Evolutionary conservation across 805 yeast species (phyloP), one percentile per base, ranked within the genome.

Genomic region (Ascoidea rubescens): DNA sequence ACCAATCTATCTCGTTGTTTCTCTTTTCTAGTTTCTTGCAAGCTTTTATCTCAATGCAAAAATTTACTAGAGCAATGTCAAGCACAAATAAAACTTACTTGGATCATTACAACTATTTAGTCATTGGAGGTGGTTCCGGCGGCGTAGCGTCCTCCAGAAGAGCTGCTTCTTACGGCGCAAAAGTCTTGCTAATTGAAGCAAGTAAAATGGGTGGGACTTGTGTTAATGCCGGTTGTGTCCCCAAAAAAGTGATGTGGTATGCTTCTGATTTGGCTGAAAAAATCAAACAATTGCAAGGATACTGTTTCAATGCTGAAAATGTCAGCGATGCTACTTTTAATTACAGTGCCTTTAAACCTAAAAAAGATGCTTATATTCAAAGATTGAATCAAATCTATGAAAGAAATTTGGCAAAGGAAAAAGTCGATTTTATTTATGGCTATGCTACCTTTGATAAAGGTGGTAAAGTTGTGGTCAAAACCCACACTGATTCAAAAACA

Each of bases 191-290:
- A 21, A 74, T 93, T 51, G 99, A 93, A 68, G 79, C 87, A 46
- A 78, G 80, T 51, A 82, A 74, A 57, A 76, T 93, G 69, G 99
- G 99, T 54, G 99, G 99, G 32, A 93, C 99, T 46, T 93, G 99
- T 77, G 99, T 93, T 56, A 93, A 93, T 66, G 98, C 91, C 47
- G 99, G 99, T 21, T 93, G 99, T 75, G 99, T 93, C 49, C 99
- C 99, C 49, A 93, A 93, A 74, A 93, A 93, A 67, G 88, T 93
- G 48, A 90, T 93, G 97, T 93, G 99, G 99, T 84, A 90, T 60
- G 96, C 97, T 8, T 82, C 93, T 33, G 96, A 90, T 60, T 69
- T 87, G 66, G 97, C 97, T 17, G 77, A 78, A 56, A 82, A 80
- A 62, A 71, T 85, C 55, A 69, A 73, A 47, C 83, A 87, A 49